These are phyloP conservation scores for Tulasnella sp. DNA, from an alignment of 768 basidiomycete species.

Conservation along the genomic window DNA sequence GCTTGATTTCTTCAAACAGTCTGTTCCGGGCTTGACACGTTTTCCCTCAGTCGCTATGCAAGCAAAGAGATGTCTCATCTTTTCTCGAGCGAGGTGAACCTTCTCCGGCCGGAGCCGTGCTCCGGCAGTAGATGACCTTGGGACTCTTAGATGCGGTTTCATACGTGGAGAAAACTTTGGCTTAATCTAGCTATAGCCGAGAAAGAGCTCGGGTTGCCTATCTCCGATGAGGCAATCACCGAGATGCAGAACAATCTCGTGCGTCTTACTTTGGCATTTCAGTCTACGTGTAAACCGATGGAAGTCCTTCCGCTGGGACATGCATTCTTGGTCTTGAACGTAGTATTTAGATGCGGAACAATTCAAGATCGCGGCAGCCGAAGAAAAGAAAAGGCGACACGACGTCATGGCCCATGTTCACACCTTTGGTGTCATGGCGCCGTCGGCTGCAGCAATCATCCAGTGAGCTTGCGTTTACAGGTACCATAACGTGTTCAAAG, in stretches of 20 bases:
- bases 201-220: constrained; percentile 85
- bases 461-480: constrained; percentile 42
- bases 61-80: constrained; percentile 97
- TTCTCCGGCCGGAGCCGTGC: neutral
- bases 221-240: constrained; percentile 80
- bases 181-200: constrained; percentile 93
- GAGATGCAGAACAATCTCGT: constrained; percentile 95
- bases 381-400: constrained; percentile 95
- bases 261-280: constrained; percentile 20
- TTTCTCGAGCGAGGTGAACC: constrained; percentile 79
- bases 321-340: neutral
- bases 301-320: neutral
- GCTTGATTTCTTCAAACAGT: constrained; percentile 6
- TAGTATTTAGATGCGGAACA: constrained; percentile 79
- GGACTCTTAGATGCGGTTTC: constrained; percentile 67
- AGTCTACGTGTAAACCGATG: neutral
- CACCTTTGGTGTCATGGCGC: constrained; percentile 88
- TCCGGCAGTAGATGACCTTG: neutral
- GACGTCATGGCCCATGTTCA: constrained; percentile 99
- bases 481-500: neutral
- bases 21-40: neutral
- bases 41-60: constrained; percentile 74
- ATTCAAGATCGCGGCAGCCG: constrained; percentile 80
- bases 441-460: constrained; percentile 91
- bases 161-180: constrained; percentile 93